These are phyloP conservation scores for Sindora glabra DNA, from an alignment of 306 rosid species.

Conservation along the genomic window DNA sequence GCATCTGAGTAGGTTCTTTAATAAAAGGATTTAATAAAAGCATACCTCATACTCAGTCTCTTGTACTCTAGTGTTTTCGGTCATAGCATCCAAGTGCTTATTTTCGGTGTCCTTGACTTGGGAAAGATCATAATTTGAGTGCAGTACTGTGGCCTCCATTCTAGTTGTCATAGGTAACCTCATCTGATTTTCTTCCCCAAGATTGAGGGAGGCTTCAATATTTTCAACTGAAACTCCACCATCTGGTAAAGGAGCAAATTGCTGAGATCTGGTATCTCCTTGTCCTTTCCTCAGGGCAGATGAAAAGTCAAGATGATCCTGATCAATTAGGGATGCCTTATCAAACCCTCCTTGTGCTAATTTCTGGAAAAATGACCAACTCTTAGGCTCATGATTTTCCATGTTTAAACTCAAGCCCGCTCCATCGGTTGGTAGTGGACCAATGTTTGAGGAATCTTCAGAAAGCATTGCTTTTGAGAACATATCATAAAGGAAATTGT, in stretches of 20 bases:
- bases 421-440: constrained; percentile 66
- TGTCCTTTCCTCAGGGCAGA: constrained; percentile 32
- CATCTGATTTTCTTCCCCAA: constrained; percentile 37
- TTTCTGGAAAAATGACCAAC: constrained; percentile 82
- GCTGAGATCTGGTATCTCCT: constrained; percentile 32
- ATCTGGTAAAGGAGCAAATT: constrained; percentile 30
- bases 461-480: constrained; percentile 76
- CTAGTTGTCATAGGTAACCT: constrained; percentile 35
- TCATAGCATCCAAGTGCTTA: constrained; percentile 40
- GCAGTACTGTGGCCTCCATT: constrained; percentile 26
- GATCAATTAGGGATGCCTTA: constrained; percentile 70
- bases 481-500: constrained; percentile 75
- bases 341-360: constrained; percentile 70
- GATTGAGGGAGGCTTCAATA: constrained; percentile 35
- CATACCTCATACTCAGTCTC: constrained; percentile 67
- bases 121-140: constrained; percentile 38
- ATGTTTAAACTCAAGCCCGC: constrained; percentile 67
- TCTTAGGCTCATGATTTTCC: constrained; percentile 79
- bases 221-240: constrained; percentile 30
- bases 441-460: constrained; percentile 41
- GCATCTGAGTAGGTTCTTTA: not conserved
- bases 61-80: constrained; percentile 48
- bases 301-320: constrained; percentile 54
- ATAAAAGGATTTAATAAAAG: constrained; percentile 6
- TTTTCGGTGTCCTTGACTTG: constrained; percentile 48